Conservation (phyloP, 495 filamentous ascomycete species). For the Podospora pseudocomata region DNA sequence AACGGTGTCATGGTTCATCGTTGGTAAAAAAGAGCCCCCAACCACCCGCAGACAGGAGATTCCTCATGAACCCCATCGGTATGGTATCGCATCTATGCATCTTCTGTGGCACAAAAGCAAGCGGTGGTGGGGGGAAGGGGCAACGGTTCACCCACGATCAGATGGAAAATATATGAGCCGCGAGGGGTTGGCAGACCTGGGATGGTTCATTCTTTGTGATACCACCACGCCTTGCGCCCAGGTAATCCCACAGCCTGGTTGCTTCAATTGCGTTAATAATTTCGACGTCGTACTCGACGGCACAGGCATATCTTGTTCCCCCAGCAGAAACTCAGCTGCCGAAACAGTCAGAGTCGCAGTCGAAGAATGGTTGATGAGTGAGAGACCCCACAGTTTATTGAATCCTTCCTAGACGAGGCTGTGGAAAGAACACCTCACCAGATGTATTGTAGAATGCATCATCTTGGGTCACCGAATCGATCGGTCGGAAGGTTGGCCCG, state of each 20-base stretch:
- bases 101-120: background rate
- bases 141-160: background rate
- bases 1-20: background rate
- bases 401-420: background rate
- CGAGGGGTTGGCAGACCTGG: background rate
- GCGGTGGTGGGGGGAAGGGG: background rate
- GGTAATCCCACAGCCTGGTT: background rate
- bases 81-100: background rate
- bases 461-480: constrained; percentile 6
- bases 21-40: background rate
- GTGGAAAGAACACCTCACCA: background rate
- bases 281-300: background rate
- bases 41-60: background rate
- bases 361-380: background rate
- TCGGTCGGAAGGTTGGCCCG: constrained; percentile 17
- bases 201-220: background rate
- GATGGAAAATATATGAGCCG: background rate
- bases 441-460: constrained; percentile 2
- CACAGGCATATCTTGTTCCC: background rate
- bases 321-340: background rate
- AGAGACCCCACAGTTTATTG: background rate
- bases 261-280: background rate
- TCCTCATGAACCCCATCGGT: background rate
- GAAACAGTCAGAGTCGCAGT: background rate
- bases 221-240: background rate